Evolutionary conservation across 176 grass and related monocot genomes (phyloP), one percentile per base, ranked within the genome.

Genomic region (Paspalum notatum): DNA sequence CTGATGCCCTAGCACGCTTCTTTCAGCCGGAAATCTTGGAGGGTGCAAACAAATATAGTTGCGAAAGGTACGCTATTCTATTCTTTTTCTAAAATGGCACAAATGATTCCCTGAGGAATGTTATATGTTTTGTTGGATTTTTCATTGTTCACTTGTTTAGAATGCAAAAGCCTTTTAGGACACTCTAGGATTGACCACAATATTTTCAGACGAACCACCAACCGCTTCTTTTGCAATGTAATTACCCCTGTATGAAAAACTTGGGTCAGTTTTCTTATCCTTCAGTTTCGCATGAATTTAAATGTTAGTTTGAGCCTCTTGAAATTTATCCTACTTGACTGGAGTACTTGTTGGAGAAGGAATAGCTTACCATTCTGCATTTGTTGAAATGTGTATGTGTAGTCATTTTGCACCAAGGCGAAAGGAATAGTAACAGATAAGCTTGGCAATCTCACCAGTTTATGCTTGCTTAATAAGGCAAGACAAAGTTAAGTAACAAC

Each of bases 31-130:
- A 99, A 85, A 81, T 91, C 15, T 91, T 99, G 68, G 97, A 99
- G 41, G 96, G 97, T 46, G 88, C 85, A 77, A 99, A 99, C 84
- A 99, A 95, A 52, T 95, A 99, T 81, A 91, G 79, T 51, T 99
- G 97, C 3, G 86, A 90, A 78, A 93, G 88, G 97, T 99, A n/a
- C n/a, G n/a, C n/a, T n/a, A 87, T 77, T 55, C 5, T 37, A 72
- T 76, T 66, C 12, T 42, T 13, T 4, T 5, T 66, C 24, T 54
- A 1, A 13, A 21, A 22, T 62, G 7, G 15, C 50, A 62, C 59
- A 37, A 26, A 41, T 27, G 22, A 52, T 47, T 38, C n/a, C 25
- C 49, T 47, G n/a, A 17, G 20, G 18, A 37, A 74, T 68, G 41
- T 17, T 47, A 63, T 39, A 32, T 21, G 43, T 68, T 37, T 60